phyloP scores from a whole-genome alignment of 257 asterid species.

The Pogostemon cablin region DNA sequence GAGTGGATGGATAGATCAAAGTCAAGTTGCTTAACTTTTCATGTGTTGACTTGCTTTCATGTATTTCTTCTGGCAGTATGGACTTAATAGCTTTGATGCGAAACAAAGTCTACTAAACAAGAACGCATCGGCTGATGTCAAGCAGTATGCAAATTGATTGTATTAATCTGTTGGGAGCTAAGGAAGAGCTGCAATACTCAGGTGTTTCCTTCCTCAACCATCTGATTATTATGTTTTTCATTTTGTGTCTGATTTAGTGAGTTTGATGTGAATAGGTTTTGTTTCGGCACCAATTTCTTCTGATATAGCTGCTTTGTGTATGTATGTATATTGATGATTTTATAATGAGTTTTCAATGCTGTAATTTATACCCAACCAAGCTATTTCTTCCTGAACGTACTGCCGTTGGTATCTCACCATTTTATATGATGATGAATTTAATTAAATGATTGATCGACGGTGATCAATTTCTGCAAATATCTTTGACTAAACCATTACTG shows the following conservation, averaged over 20 bases:
- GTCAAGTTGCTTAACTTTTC: not conserved
- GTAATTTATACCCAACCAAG: not conserved
- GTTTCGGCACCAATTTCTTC: constrained; percentile 10
- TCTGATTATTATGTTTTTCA: not conserved
- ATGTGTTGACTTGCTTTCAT: not conserved
- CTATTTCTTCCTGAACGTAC: too few relatives aligned
- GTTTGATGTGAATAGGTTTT: constrained; percentile 30
- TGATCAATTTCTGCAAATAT: too few relatives aligned
- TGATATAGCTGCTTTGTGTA: constrained; percentile 5
- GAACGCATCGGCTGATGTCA: constrained; percentile 36
- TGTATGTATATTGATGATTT: constrained; percentile 18
- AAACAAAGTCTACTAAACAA: constrained; percentile 33
- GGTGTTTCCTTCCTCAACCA: constrained; percentile 3
- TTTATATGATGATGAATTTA: too few relatives aligned
- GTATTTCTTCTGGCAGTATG: constrained; percentile 47
- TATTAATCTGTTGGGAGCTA: constrained; percentile 32
- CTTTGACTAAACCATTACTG: too few relatives aligned
- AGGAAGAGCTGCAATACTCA: constrained; percentile 12
- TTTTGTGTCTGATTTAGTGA: constrained; percentile 9
- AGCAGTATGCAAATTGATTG: constrained; percentile 16
- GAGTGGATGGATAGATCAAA: constrained; percentile 2
- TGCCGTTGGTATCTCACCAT: too few relatives aligned
- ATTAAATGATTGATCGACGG: too few relatives aligned
- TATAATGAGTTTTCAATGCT: constrained; percentile 4
- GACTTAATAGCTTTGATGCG: constrained; percentile 43